Evolutionary conservation across 1,139 yeast species (phyloP).

Genomic region (Nakaseomyces kungkrabaensis): DNA sequence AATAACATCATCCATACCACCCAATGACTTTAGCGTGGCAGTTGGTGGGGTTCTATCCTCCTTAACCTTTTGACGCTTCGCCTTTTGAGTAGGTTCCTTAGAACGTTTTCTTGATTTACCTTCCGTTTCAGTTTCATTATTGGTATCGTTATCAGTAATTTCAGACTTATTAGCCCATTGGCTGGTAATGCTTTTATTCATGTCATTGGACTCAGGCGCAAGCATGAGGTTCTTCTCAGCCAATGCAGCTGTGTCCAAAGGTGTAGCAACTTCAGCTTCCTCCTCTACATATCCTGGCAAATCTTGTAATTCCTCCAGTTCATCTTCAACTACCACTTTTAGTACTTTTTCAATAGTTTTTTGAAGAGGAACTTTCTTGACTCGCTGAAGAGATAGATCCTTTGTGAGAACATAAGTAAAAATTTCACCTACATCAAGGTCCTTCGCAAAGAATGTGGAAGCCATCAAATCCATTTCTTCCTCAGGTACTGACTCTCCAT

Average conservation of each 20-base stretch:
- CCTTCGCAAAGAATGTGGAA: slow-evolving; percentile 48
- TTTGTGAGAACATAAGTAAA: slow-evolving; percentile 46
- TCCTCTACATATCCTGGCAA: slow-evolving; percentile 22
- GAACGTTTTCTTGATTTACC: slow-evolving; percentile 22
- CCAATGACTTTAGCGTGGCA: slow-evolving; percentile 58
- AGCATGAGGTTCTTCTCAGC: slow-evolving; percentile 45
- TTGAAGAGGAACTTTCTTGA: slow-evolving; percentile 50
- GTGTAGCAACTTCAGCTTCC: slow-evolving; percentile 17
- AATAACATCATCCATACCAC: slow-evolving; percentile 81
- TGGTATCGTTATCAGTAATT: slow-evolving; percentile 11
- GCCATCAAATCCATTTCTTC: slow-evolving; percentile 31
- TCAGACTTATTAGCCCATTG: slow-evolving; percentile 44
- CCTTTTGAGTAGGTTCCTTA: slow-evolving; percentile 26
- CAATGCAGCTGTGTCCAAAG: slow-evolving; percentile 27
- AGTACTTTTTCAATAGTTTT: slow-evolving; percentile 50
- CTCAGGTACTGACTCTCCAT: slow-evolving; percentile 26
- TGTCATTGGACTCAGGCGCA: slow-evolving; percentile 47
- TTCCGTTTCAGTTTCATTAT: slow-evolving; percentile 9
- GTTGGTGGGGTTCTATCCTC: slow-evolving; percentile 65
- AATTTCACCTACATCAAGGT: slow-evolving; percentile 43
- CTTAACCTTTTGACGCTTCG: slow-evolving; percentile 32
- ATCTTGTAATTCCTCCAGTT: slow-evolving; percentile 37
- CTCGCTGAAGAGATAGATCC: slow-evolving; percentile 57
- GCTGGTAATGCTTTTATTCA: slow-evolving; percentile 68
- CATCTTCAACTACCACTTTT: slow-evolving; percentile 31